A percentile compares a stretch with the other conserved stretches of the same genome.
Conservation (phyloP, 768 basidiomycete species). For the Pisolithus microcarpus region DNA sequence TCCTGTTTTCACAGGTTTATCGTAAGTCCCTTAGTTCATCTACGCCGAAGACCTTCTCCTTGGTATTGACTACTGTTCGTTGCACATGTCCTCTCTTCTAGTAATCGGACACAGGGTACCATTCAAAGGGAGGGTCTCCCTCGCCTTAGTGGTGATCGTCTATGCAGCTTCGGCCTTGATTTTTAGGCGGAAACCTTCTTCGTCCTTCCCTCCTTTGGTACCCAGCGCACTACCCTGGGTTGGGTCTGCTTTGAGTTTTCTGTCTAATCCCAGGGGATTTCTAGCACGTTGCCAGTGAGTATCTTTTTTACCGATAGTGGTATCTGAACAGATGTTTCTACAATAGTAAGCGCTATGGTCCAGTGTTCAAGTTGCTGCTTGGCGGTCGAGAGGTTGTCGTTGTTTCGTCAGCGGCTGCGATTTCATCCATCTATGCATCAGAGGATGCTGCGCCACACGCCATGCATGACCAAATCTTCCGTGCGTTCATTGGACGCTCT, state of each 20-base stretch:
- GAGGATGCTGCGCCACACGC: conserved; percentile 1
- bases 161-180: too few species aligned
- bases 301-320: neutral
- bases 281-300: conserved; percentile 16
- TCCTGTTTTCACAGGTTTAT: too few species aligned
- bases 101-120: too few species aligned
- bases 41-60: too few species aligned
- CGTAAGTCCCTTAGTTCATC: too few species aligned
- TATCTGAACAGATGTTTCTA: neutral
- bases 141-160: too few species aligned
- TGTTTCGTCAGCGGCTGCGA: conserved; percentile 11
- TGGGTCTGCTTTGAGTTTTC: conserved; percentile 12
- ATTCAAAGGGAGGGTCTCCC: too few species aligned
- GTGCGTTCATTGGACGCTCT: conserved; percentile 4
- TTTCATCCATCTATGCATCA: conserved; percentile 9
- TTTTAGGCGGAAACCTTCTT: neutral
- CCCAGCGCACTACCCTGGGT: conserved; percentile 12
- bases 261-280: conserved; percentile 10
- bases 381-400: conserved; percentile 12
- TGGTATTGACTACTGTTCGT: too few species aligned
- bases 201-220: conserved; percentile 2
- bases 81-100: too few species aligned
- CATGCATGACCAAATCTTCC: conserved; percentile 6
- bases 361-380: conserved; percentile 12
- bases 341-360: conserved; percentile 10